A percentile compares a stretch with the other conserved stretches of the same genome.
Evolutionary conservation across 352 stramenopile genomes (phyloP).

Genomic region (Elongisporangium senticosum): DNA sequence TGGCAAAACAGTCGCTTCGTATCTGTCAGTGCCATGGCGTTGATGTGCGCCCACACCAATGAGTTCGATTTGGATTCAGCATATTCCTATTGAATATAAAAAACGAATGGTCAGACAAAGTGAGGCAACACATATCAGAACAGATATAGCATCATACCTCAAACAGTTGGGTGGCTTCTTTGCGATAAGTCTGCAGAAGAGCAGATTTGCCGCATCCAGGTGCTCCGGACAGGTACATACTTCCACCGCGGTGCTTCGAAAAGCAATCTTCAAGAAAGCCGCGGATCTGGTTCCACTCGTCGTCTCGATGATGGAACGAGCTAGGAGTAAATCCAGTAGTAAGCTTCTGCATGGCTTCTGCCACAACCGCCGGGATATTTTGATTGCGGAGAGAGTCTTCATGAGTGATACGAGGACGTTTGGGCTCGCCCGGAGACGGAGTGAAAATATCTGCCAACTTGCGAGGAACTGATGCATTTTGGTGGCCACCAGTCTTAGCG

Average conservation of each 20-base stretch:
- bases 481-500: conserved; percentile 19
- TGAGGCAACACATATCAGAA: neutral
- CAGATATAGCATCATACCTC: neutral
- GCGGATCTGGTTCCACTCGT: conserved; percentile 43
- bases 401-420: conserved; percentile 3
- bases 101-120: conserved; percentile 4
- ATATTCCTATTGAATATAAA: conserved; percentile 20
- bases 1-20: conserved; percentile 44
- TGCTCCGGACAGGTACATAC: conserved; percentile 73
- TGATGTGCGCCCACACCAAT: conserved; percentile 55
- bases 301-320: conserved; percentile 52
- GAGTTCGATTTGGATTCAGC: conserved; percentile 20
- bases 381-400: too few relatives aligned
- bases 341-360: conserved; percentile 42
- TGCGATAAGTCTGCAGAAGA: conserved; percentile 54
- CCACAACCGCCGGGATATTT: conserved; percentile 1
- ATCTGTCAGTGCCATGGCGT: conserved; percentile 64
- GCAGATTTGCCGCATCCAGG: conserved; percentile 78
- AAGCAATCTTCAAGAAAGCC: conserved; percentile 64
- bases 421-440: conserved; percentile 38
- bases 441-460: conserved; percentile 58
- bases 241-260: conserved; percentile 35
- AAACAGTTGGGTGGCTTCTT: conserved; percentile 17
- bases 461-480: conserved; percentile 21
- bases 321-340: conserved; percentile 37